phyloP scores from a whole-genome alignment of 192 early-diverging fungal species.

The Podila horticola region DNA sequence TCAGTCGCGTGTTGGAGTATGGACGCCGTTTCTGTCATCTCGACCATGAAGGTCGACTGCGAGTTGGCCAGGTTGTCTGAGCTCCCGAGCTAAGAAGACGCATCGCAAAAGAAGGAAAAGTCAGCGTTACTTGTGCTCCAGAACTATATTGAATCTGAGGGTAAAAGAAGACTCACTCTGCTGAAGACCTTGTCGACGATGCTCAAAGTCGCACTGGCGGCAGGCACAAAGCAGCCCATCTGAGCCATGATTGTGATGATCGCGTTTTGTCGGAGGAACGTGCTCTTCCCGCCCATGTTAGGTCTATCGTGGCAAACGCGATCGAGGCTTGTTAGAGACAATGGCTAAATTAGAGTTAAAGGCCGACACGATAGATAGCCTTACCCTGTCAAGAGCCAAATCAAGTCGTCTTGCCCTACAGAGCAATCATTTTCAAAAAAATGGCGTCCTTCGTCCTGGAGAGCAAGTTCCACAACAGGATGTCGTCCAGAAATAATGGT shows the following conservation, averaged over 20 bases:
- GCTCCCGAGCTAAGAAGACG: constrained; percentile 53
- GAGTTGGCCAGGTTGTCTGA: constrained; percentile 60
- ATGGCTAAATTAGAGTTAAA: too few species aligned
- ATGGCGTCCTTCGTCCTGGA: constrained; percentile 57
- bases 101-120: background rate
- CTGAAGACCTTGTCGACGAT: constrained; percentile 63
- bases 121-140: too few species aligned
- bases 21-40: constrained; percentile 60
- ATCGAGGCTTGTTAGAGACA: background rate
- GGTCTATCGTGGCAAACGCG: constrained; percentile 35
- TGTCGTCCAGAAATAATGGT: constrained; percentile 63
- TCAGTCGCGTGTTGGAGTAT: constrained; percentile 57
- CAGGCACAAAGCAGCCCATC: constrained; percentile 63
- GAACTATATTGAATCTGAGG: background rate
- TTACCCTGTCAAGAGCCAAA: constrained; percentile 58
- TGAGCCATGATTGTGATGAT: constrained; percentile 63
- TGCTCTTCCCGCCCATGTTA: constrained; percentile 67
- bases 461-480: constrained; percentile 67
- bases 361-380: too few species aligned
- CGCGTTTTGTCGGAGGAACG: constrained; percentile 62
- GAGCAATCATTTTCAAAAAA: constrained; percentile 67
- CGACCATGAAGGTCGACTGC: constrained; percentile 66
- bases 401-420: constrained; percentile 53
- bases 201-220: constrained; percentile 52
- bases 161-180: constrained; percentile 40